Percentiles rank a stretch among this genome's conserved stretches.
phyloP scores from a whole-genome alignment of 768 basidiomycete genomes.

The Piloderma croceum region DNA sequence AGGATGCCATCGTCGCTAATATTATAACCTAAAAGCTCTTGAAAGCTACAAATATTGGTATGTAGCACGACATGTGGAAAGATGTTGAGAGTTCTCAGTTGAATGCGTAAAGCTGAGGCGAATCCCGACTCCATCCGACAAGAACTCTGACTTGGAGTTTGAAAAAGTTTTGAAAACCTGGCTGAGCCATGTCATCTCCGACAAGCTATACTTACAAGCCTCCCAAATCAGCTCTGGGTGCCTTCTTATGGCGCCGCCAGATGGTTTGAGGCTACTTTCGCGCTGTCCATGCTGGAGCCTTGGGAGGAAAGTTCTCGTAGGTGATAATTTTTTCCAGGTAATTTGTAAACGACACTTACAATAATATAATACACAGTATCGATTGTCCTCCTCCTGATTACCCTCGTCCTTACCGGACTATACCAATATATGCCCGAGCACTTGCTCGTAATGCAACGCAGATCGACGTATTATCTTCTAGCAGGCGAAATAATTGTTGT shows the following conservation, averaged over 20 bases:
- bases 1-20: too few species aligned
- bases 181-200: too few species aligned
- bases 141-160: too few species aligned
- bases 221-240: conserved; percentile 15
- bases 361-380: conserved; percentile 28
- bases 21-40: too few species aligned
- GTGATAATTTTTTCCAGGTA: conserved; percentile 28
- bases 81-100: too few species aligned
- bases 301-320: conserved; percentile 64
- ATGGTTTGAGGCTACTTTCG: conserved; percentile 56
- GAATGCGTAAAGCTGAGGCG: too few species aligned
- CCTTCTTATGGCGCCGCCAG: conserved; percentile 44
- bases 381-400: conserved; percentile 32
- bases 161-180: too few species aligned
- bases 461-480: conserved; percentile 60
- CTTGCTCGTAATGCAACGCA: conserved; percentile 43
- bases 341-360: neutral
- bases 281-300: conserved; percentile 53
- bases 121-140: too few species aligned
- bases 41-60: too few species aligned
- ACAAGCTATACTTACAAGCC: neutral
- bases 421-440: conserved; percentile 57
- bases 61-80: too few species aligned
- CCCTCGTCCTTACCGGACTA: conserved; percentile 46
- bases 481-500: too few species aligned